Base-by-base conservation (phyloP, 2,329 filamentous ascomycete genomes). In the Talaromyces sp. region DNA sequence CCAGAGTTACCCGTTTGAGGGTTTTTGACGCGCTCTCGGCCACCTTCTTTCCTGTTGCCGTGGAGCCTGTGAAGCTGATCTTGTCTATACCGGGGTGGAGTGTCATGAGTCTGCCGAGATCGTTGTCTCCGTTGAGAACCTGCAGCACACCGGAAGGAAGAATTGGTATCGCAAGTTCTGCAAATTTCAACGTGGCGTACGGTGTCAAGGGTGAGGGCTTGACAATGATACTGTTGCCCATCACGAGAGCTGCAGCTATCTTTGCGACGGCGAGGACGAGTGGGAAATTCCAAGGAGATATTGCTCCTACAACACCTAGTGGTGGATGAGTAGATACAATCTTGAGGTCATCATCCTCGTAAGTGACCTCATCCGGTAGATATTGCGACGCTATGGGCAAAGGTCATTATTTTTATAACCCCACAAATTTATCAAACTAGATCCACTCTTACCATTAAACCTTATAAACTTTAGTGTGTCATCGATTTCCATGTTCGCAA, bases 61-160 rank as follows among this genome's bases (percentile, higher is more conserved):
- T 81, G 0, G 82, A 84, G 2, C 84, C 83, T 0, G 83, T 86
- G 67, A 86, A 86, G 61, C 75, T 80, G 67, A 86, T 81, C 71
- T 85, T 85, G 58, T 79, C 76, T 65, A 85, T 81, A 12, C 76
- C 79, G 1, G 75, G 74, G 65, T 86, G 84, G n/a, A 76, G 71
- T 0, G 81, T 83, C 70, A 86, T 78, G 68, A 73, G 67, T 0
- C 81, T 80, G 12, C 84, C 84, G 11, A 85, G 72, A 6, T 80
- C 77, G 14, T 82, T 81, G 56, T 80, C 81, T 31, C 83, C 83
- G 66, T 80, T 83, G 41, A 86, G 65, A 3, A 75, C 80, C 65
- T 85, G 83, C 19, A 86, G 67, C 11, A 86, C 81, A n/a, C 83
- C 83, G 0, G 81, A 77, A 0, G 83, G 83, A 27, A 85, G 76